These are phyloP conservation scores for Cutaneotrichosporon mucoides DNA, from an alignment of 1,284 basidiomycete species.

Conservation along the genomic window DNA sequence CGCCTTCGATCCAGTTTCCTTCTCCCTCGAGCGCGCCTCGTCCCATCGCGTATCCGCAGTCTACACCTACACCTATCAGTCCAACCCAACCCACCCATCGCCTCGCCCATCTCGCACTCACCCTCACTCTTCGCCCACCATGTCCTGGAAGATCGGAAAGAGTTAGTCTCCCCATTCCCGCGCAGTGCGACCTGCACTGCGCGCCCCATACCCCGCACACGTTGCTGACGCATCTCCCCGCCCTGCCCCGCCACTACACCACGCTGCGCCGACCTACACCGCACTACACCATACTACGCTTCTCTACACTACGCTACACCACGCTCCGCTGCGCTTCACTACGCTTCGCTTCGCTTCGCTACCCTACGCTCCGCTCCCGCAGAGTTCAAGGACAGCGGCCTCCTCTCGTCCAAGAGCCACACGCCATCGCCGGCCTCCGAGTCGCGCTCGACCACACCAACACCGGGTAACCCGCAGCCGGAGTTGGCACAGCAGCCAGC, in stretches of 20 bases:
- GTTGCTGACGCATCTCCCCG: constrained; percentile 15
- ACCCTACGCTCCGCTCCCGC: too few relatives aligned
- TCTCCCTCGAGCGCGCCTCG: too few relatives aligned
- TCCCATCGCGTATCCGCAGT: too few relatives aligned
- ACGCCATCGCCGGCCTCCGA: constrained; percentile 28
- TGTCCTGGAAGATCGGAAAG: constrained; percentile 54
- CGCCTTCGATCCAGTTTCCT: too few relatives aligned
- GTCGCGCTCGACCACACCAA: constrained; percentile 49
- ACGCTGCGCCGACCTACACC: too few relatives aligned
- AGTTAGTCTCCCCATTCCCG: constrained; percentile 38
- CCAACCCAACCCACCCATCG: neutral
- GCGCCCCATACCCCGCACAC: neutral
- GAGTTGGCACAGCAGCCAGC: constrained; percentile 20
- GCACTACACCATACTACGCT: too few relatives aligned
- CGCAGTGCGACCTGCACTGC: too few relatives aligned
- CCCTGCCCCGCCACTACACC: neutral
- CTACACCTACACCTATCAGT: too few relatives aligned
- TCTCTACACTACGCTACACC: too few relatives aligned
- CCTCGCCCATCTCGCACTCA: neutral
- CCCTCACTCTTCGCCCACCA: constrained; percentile 18
- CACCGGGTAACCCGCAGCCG: constrained; percentile 47
- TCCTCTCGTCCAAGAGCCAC: constrained; percentile 32
- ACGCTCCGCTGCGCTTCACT: too few relatives aligned
- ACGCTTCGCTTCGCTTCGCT: too few relatives aligned
- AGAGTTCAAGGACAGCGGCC: constrained; percentile 49